These are phyloP conservation scores for Sporisorium sorghi DNA, from an alignment of 1,284 basidiomycete genomes.

Conservation along the genomic window DNA sequence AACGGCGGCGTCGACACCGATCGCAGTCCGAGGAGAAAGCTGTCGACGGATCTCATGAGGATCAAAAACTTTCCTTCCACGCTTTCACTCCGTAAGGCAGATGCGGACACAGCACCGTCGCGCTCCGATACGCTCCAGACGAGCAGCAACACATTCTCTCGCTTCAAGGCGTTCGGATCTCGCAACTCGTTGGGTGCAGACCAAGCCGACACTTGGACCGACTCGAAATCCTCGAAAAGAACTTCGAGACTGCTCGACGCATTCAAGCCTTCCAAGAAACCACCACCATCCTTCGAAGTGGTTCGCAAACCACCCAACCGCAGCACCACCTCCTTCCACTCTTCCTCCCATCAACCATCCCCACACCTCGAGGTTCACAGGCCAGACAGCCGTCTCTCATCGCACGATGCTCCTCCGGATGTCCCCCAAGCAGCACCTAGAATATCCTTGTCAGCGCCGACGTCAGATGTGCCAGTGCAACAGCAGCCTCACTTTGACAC, in stretches of 20 bases:
- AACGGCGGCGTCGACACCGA: constrained; percentile 13
- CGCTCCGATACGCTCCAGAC: constrained; percentile 8
- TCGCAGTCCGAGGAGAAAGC: constrained; percentile 30
- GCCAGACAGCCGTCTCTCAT: constrained; percentile 10
- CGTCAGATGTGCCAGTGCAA: neutral
- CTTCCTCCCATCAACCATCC: constrained; percentile 20
- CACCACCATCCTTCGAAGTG: constrained; percentile 41
- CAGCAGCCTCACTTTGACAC: neutral
- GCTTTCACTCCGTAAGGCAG: constrained; percentile 37
- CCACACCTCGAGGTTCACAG: constrained; percentile 13
- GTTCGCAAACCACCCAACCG: constrained; percentile 46
- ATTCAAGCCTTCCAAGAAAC: constrained; percentile 44
- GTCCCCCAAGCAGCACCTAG: constrained; percentile 20
- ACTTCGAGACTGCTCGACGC: constrained; percentile 42
- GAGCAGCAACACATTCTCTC: constrained; percentile 30
- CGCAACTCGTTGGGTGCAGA: constrained; percentile 16
- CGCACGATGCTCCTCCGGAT: constrained; percentile 7
- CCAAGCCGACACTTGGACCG: constrained; percentile 16
- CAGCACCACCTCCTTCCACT: constrained; percentile 38
- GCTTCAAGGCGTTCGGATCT: constrained; percentile 29
- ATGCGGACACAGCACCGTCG: constrained; percentile 18
- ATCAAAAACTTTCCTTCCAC: constrained; percentile 44
- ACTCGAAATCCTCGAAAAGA: constrained; percentile 20
- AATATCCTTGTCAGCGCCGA: constrained; percentile 27
- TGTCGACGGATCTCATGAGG: constrained; percentile 36